Evolutionary conservation across 2,329 filamentous ascomycete species (phyloP), one percentile per base, ranked within the genome.

Genomic region (Tympanopsis confertula): DNA sequence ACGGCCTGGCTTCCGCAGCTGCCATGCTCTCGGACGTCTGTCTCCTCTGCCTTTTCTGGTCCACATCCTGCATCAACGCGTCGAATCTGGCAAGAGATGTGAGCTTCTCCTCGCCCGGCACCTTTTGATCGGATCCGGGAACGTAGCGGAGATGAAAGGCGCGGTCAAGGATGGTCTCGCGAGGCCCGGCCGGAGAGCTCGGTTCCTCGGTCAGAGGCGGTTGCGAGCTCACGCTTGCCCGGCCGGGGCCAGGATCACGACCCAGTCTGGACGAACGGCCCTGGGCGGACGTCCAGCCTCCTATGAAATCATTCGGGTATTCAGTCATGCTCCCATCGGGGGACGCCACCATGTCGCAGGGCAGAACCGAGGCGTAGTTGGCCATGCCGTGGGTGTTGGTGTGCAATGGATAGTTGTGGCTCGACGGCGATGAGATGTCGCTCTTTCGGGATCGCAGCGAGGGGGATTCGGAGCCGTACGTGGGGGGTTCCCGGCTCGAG

Each of bases 141-240:
- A 81, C 78, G 40, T 62, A 74, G 5, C 71, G 65, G 56, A 81
- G 56, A 46, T 78, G 73, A 47, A 82, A 81, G 0, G 77, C 77
- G 28, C 77, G 60, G 50, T 82, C 77, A n/a, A 81, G 54, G 37
- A 82, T 81, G 0, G 77, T 79, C 53, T 82, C 76, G 13, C 76
- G 65, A 2, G 70, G 71, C 1, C 55, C 57, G 2, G 70, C 67
- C 1, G 72, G 71, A 0, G 71, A 69, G 46, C 62, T 65, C 2
- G 66, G 65, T 29, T 65, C 58, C 2, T 52, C 45, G 18, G 48
- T 48, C 17, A 14, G 7, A 15, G 30, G 30, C 10, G 17, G 30
- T 12, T 68, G 63, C 1, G 71, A 75, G 42, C 68, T 61, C 36
- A 76, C 59, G 47, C 72, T 76, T 33, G 68, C 71, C 5, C 71